Evolutionary conservation across 805 yeast species (phyloP), one percentile per base, ranked within the genome.

Genomic region (Blastobotrys attinorum): DNA sequence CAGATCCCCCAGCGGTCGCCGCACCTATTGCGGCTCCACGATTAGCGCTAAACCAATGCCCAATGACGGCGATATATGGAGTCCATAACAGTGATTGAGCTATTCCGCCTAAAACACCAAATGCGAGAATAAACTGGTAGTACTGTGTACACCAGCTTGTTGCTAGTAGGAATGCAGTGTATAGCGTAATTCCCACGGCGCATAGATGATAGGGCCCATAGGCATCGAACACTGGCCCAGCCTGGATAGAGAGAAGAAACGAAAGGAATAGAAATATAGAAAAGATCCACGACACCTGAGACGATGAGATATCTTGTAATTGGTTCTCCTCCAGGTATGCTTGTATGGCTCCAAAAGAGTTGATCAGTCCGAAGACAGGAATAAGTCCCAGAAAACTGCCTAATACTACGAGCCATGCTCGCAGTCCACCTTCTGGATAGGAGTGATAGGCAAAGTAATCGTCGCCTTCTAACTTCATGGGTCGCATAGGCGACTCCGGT

Each of bases 241-340:
- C 67, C 22, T 77, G 59, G 25, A 76, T 64, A 5, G 77, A 73
- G 1, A 72, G 63, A 11, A 69, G 57, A 53, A 72, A 76, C 10
- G 73, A 64, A 22, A 78, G 56, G 27, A 74, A 70, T 45, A 73
- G 58, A 56, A 69, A 75, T 21, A 80, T 58, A 1, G 86, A 78
- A 51, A 81, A 81, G 25, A 81, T 71, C 85, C 86, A 78, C 3
- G 83, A 72, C 3, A 77, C 67, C 1, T 73, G 60, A 2, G 81
- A 69, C 1, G 75, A 64, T 3, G 69, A 57, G 4, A 64, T 61
- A 36, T 68, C 52, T 1, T 62, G 62, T 47, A 81, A 60, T 57
- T 80, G 85, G 57, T 80, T 72, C 10, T 61, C 63, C 7, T 76
- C 68, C 7, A 81, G 66, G 50, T 79, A 77, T 0, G 81, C 70